phyloP scores from a whole-genome alignment of 352 stramenopile species.

The Aphanomyces invadans region DNA sequence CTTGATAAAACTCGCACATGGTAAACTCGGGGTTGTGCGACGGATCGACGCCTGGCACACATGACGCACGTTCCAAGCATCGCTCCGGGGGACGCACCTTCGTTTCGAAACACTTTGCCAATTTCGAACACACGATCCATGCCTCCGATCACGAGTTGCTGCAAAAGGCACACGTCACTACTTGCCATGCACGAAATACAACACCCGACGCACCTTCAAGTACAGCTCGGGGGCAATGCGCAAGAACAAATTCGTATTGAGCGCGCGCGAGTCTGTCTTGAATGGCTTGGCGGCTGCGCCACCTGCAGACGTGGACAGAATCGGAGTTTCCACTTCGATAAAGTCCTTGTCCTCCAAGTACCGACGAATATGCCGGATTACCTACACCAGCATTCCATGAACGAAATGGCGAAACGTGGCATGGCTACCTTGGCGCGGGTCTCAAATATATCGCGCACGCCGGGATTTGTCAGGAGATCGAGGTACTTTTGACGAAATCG shows the following conservation, averaged over 20 bases:
- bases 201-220: constrained; percentile 94
- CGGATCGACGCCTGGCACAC: constrained; percentile 77
- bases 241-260: constrained; percentile 94
- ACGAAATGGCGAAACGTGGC: constrained; percentile 50
- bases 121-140: constrained; percentile 99
- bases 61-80: not conserved
- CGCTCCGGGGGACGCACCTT: constrained; percentile 78
- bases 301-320: constrained; percentile 97
- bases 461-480: constrained; percentile 95
- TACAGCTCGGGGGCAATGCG: constrained; percentile 97
- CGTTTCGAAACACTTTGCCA: constrained; percentile 97
- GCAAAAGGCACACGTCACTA: too few species aligned
- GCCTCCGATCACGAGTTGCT: constrained; percentile 85
- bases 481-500: constrained; percentile 98
- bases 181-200: too few species aligned
- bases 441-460: constrained; percentile 89
- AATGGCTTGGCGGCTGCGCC: constrained; percentile 97
- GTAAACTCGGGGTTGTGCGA: constrained; percentile 99
- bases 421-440: constrained; percentile 88
- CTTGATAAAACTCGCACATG: constrained; percentile 98
- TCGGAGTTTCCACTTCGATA: constrained; percentile 94
- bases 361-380: constrained; percentile 47
- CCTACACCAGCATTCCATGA: constrained; percentile 36
- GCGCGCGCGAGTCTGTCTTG: constrained; percentile 95
- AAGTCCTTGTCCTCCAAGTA: constrained; percentile 71